Base-by-base conservation (phyloP, 2,329 filamentous ascomycete species). In the Parascedosporium putredinis region DNA sequence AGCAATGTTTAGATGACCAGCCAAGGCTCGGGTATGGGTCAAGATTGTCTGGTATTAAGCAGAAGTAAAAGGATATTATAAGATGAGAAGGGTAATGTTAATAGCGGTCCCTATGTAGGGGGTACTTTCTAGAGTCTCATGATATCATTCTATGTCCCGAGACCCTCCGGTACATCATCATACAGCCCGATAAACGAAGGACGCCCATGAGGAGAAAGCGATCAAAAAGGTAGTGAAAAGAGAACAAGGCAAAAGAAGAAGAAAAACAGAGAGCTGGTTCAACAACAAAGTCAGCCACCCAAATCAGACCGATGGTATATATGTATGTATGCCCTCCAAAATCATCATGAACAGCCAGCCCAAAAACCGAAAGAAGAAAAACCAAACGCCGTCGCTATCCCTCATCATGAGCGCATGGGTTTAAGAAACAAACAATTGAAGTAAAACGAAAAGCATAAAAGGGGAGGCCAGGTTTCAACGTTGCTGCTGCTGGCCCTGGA, bases 401-500 rank as follows among this genome's bases (percentile, higher is more conserved):
- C 23, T 25, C 4, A 20, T 42, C 38, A 22, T 45, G 42, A 25
- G 14, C 40, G 23, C 23, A 49, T 25, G 51, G 36, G 38, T 51
- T 43, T 38, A 23, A 50, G 52, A 50, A 51, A 50, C 7, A 47
- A 47, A 49, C n/a, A 25, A 20, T 42, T 40, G 47, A 49, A 48
- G 47, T 38, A 53, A 51, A 24, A 27, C 44, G 18, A 50, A 27
- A 12, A 47, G 44, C 51, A 43, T 27, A 20, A 31, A 49, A 47
- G 31, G 24, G 29, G 2, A 20, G 62, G 45, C 61, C 55, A 57
- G 56, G 45, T 50, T 56, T 50, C 58, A 57, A 58, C 62, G 8
- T 43, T 20, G 23, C 20, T 12, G 38, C 12, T 42, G 38, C 18
- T 25, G 36, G 24, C 23, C 47, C 24, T 71, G 73, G 52, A 72